Percentiles rank a stretch among this genome's conserved stretches.
These are phyloP conservation scores for Botryotinia convoluta DNA, from an alignment of 2,329 filamentous ascomycete genomes.

Conservation along the genomic window DNA sequence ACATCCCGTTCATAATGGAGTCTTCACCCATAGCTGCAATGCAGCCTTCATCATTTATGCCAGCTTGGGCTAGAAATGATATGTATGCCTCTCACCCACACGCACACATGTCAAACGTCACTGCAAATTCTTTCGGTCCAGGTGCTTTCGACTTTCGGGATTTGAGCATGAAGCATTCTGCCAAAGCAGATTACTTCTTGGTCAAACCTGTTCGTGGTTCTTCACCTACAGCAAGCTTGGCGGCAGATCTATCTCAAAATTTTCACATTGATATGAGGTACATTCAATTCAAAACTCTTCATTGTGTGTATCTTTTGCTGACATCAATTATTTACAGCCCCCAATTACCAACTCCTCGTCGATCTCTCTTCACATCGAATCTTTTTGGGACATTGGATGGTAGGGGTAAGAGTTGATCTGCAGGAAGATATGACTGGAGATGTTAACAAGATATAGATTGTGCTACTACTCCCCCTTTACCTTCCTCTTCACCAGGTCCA, in stretches of 20 bases:
- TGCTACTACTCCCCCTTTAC: slow-evolving; percentile 80
- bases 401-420: slow-evolving; percentile 47
- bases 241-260: slow-evolving; percentile 93
- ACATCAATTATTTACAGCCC: slow-evolving; percentile 55
- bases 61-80: slow-evolving; percentile 57
- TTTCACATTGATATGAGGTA: slow-evolving; percentile 96
- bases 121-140: slow-evolving; percentile 53
- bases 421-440: slow-evolving; percentile 38
- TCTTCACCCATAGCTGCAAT: slow-evolving; percentile 93
- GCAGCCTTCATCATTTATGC: slow-evolving; percentile 69
- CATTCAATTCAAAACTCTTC: slow-evolving; percentile 29
- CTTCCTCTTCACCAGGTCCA: slow-evolving; percentile 76
- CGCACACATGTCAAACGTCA: slow-evolving; percentile 48
- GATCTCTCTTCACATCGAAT: slow-evolving; percentile 77
- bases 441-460: slow-evolving; percentile 54
- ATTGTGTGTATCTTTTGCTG: slow-evolving; percentile 7
- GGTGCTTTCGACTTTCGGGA: slow-evolving; percentile 75
- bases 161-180: slow-evolving; percentile 67
- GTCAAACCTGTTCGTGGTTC: slow-evolving; percentile 76
- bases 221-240: slow-evolving; percentile 86
- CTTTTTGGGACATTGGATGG: slow-evolving; percentile 50
- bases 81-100: slow-evolving; percentile 52
- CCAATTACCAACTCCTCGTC: slow-evolving; percentile 75
- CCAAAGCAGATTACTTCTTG: slow-evolving; percentile 74
- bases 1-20: slow-evolving; percentile 60